Evolutionary conservation across 129 eudicot genomes (phyloP).

Genomic region (Logfia minima): DNA sequence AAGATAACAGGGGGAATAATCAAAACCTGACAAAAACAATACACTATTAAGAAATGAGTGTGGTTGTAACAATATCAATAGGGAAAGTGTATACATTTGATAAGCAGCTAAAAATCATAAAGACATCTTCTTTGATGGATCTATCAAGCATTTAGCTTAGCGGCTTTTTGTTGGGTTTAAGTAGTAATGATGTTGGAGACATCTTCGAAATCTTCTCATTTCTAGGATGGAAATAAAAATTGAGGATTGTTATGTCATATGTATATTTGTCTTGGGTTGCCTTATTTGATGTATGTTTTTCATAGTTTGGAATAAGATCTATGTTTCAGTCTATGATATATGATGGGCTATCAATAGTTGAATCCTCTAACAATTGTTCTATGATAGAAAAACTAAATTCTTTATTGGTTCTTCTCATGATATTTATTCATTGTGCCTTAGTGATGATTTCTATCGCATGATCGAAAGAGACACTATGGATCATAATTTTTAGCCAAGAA

Average conservation of each 20-base stretch:
- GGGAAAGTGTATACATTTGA: conserved; percentile 51
- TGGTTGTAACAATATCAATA: conserved; percentile 30
- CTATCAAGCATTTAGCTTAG: not conserved
- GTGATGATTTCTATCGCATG: no score
- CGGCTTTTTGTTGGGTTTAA: not conserved
- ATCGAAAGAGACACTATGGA: no score
- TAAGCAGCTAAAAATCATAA: conserved; percentile 40
- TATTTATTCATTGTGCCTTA: no score
- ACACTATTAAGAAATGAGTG: conserved; percentile 47
- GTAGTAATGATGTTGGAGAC: not conserved
- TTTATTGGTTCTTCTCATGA: no score
- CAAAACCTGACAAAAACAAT: conserved; percentile 32
- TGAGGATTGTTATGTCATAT: not conserved
- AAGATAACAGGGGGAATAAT: conserved; percentile 9
- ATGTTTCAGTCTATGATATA: not conserved
- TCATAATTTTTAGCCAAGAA: no score
- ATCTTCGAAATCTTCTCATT: not conserved
- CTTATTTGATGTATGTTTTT: not conserved
- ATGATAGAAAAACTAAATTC: no score
- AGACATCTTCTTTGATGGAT: conserved; percentile 17
- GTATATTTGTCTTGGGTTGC: not conserved
- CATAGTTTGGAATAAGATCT: not conserved
- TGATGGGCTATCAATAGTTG: not conserved
- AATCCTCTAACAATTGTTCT: no score
- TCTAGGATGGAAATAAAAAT: not conserved